These are phyloP conservation scores for Ophiostoma tasmaniense DNA, from an alignment of 2,329 filamentous ascomycete species.

Conservation along the genomic window DNA sequence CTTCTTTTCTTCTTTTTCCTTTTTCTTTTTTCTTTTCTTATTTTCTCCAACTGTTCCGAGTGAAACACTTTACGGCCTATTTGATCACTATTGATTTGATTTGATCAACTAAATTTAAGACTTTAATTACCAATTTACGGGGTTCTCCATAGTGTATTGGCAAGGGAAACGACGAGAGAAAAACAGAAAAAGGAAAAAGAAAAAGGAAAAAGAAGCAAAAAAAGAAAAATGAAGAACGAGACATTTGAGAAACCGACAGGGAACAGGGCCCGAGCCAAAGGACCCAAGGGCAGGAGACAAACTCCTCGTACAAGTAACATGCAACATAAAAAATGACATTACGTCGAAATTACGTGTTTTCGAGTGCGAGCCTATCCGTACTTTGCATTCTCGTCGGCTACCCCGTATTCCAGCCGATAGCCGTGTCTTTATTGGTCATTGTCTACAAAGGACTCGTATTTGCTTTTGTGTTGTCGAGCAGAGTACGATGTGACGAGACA, in stretches of 20 bases:
- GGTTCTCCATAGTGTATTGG: slow-evolving; percentile 1
- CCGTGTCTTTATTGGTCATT: background rate
- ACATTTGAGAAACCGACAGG: background rate
- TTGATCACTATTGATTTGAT: background rate
- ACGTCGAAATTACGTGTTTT: slow-evolving; percentile 5
- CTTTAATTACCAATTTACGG: background rate
- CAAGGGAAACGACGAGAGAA: background rate
- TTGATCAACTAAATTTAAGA: background rate
- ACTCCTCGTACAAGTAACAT: background rate
- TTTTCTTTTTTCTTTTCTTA: background rate
- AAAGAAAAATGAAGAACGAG: too few species aligned
- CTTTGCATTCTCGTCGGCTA: background rate
- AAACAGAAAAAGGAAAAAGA: background rate
- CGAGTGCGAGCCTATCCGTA: background rate
- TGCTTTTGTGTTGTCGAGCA: too few species aligned
- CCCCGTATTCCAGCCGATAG: background rate
- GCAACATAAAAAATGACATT: background rate
- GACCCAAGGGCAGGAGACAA: too few species aligned
- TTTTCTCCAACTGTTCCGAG: background rate
- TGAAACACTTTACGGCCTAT: background rate
- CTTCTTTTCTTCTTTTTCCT: background rate
- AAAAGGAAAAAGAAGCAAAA: background rate
- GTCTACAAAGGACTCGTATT: too few species aligned
- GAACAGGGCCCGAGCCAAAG: background rate
- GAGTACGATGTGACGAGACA: background rate